A percentile compares a stretch with the other conserved stretches of the same genome.
phyloP scores from a whole-genome alignment of 2,329 filamentous ascomycete species.

The Hypoxylon sp. region DNA sequence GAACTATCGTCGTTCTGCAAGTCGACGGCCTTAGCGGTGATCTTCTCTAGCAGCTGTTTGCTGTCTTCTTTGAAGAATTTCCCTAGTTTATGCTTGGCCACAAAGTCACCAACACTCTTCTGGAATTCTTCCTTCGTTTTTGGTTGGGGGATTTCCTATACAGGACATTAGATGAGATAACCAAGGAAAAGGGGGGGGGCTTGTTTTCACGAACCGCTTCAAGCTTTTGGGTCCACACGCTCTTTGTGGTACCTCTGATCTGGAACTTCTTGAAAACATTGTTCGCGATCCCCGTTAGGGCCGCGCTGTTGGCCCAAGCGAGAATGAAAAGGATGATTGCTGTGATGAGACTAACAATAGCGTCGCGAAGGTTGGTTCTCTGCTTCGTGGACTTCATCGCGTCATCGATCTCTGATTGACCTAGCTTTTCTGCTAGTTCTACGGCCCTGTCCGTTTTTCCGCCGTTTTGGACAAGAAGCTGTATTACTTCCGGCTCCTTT shows the following conservation, averaged over 20 bases:
- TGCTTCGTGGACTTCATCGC: constrained; percentile 23
- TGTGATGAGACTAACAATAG: constrained; percentile 18
- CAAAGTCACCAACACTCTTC: constrained; percentile 32
- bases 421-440: constrained; percentile 10
- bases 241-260: constrained; percentile 22
- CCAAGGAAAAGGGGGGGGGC: not conserved
- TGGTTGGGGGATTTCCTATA: constrained; percentile 24
- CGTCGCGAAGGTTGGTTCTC: not conserved
- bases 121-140: constrained; percentile 36
- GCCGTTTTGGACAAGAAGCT: constrained; percentile 30
- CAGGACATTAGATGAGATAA: not conserved
- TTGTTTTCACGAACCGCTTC: constrained; percentile 11
- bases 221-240: constrained; percentile 8
- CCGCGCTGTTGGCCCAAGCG: constrained; percentile 29
- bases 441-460: constrained; percentile 21
- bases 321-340: constrained; percentile 34
- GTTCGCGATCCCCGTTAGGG: constrained; percentile 10
- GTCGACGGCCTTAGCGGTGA: constrained; percentile 31
- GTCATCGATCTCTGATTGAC: constrained; percentile 23
- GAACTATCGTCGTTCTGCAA: constrained; percentile 30
- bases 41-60: constrained; percentile 29
- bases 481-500: constrained; percentile 30
- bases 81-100: constrained; percentile 26
- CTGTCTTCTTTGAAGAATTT: constrained; percentile 34
- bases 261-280: constrained; percentile 30